These are phyloP conservation scores for Neonectria faginata DNA, from an alignment of 2,329 filamentous ascomycete species.

Conservation along the genomic window DNA sequence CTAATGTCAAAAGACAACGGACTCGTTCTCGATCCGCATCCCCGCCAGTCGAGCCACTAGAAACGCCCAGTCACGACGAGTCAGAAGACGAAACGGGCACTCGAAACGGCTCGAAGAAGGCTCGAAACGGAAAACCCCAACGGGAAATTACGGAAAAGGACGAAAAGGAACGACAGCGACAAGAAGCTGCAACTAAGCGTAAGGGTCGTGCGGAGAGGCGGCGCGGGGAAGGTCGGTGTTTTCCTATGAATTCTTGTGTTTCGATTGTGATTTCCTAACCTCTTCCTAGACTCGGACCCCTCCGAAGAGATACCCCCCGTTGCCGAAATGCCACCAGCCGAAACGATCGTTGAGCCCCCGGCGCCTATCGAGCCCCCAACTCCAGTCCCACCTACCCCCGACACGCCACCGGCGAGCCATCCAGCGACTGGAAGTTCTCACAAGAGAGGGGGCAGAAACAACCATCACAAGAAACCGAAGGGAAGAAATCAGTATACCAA, in stretches of 20 bases:
- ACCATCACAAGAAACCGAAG: constrained; percentile 73
- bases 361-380: constrained; percentile 44
- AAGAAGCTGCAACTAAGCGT: constrained; percentile 81
- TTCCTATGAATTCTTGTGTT: neutral
- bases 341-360: constrained; percentile 50
- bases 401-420: constrained; percentile 59
- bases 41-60: constrained; percentile 59
- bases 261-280: constrained; percentile 29
- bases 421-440: constrained; percentile 60
- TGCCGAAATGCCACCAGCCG: constrained; percentile 43
- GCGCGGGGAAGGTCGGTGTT: constrained; percentile 77
- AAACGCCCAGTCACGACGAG: constrained; percentile 67
- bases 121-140: constrained; percentile 69
- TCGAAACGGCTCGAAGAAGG: constrained; percentile 68
- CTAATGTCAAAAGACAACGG: constrained; percentile 82
- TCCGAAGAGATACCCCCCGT: constrained; percentile 74
- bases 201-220: constrained; percentile 86
- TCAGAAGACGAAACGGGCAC: constrained; percentile 76
- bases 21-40: constrained; percentile 81
- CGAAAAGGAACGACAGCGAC: constrained; percentile 78
- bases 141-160: constrained; percentile 75
- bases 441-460: constrained; percentile 71
- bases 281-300: constrained; percentile 73
- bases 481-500: constrained; percentile 87
- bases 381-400: constrained; percentile 48